Evolutionary conservation across 23 red algal genomes (phyloP).

Genomic region (Chondrus crispus): DNA sequence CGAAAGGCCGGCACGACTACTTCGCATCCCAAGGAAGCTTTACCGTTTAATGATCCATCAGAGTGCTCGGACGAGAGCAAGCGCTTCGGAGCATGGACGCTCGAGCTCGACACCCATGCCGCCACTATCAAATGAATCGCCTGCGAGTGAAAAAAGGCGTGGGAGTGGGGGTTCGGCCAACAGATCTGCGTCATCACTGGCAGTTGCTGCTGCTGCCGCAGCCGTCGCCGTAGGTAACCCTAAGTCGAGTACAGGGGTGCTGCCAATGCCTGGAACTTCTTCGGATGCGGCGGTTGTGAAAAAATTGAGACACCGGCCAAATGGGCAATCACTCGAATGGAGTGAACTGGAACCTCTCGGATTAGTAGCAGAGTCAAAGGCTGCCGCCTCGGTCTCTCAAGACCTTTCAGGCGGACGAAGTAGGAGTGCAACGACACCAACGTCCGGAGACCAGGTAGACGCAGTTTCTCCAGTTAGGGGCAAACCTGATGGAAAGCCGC

Average conservation of each 20-base stretch:
- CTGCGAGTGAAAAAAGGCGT: neutral
- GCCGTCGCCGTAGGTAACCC: slow-evolving; percentile 54
- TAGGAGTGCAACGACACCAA: too few species aligned
- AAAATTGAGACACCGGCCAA: slow-evolving; percentile 24
- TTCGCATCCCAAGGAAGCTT: slow-evolving; percentile 70
- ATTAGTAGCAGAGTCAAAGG: too few species aligned
- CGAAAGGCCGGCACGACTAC: slow-evolving; percentile 73
- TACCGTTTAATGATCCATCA: slow-evolving; percentile 64
- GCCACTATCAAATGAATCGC: neutral
- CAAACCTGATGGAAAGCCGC: too few species aligned
- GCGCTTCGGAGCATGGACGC: too few species aligned
- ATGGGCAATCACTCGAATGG: slow-evolving; percentile 35
- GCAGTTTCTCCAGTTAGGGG: too few species aligned
- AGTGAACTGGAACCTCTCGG: too few species aligned
- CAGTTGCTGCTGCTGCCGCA: slow-evolving; percentile 40
- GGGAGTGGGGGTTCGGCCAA: neutral
- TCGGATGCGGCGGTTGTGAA: slow-evolving; percentile 30
- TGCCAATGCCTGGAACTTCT: slow-evolving; percentile 1
- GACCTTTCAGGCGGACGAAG: too few species aligned
- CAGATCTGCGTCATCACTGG: slow-evolving; percentile 28
- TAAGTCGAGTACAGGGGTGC: neutral
- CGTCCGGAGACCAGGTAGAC: too few species aligned
- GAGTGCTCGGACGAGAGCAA: neutral
- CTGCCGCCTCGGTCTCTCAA: too few species aligned
- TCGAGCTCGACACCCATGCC: neutral